Conservation (phyloP, 345 rosid genomes). For the Gossypium longicalyx region DNA sequence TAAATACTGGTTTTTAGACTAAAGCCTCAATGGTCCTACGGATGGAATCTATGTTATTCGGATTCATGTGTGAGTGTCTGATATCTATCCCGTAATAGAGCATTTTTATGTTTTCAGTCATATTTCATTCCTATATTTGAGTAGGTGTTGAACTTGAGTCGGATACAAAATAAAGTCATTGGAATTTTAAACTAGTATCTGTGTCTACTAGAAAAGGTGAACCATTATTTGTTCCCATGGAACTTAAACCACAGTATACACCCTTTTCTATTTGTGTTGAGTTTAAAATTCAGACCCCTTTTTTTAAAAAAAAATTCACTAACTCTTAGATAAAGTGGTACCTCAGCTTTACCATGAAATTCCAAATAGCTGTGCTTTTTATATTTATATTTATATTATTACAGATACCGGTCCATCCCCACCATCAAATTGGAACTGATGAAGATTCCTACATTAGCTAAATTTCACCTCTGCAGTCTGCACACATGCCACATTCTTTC, state of each 20-base stretch:
- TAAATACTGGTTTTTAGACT: too few relatives aligned
- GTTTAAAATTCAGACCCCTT: not conserved
- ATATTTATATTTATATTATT: not conserved
- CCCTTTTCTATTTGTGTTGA: too few relatives aligned
- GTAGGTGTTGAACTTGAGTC: too few relatives aligned
- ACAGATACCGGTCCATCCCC: slow-evolving; percentile 9
- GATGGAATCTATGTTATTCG: too few relatives aligned
- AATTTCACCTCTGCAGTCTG: not conserved
- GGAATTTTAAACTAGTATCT: not conserved
- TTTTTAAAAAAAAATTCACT: not conserved
- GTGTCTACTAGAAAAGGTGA: too few relatives aligned
- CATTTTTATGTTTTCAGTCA: too few relatives aligned
- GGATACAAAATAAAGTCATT: not conserved
- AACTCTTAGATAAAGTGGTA: slow-evolving; percentile 6
- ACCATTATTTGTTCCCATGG: too few relatives aligned
- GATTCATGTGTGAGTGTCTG: too few relatives aligned
- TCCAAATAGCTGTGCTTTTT: not conserved
- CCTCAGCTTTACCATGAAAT: not conserved
- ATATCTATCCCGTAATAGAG: too few relatives aligned
- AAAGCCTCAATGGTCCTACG: too few relatives aligned
- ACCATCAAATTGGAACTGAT: not conserved
- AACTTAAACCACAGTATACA: too few relatives aligned
- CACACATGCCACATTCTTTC: not conserved
- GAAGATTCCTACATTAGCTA: not conserved
- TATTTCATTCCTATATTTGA: too few relatives aligned